These are phyloP conservation scores for Penicillium soppii DNA, from an alignment of 495 filamentous ascomycete species.

Conservation along the genomic window DNA sequence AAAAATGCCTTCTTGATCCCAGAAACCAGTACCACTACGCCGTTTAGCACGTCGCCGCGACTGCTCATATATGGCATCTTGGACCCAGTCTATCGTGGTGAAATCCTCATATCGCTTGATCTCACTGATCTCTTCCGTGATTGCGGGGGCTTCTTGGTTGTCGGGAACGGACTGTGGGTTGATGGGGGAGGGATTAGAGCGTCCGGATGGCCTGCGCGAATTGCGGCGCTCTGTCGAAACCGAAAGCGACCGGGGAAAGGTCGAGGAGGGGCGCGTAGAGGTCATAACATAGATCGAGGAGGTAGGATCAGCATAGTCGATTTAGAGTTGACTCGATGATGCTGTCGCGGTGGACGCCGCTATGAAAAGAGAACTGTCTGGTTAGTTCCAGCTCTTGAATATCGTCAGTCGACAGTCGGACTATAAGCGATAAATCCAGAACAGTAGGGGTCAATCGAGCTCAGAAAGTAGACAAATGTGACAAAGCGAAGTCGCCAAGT, in stretches of 20 bases:
- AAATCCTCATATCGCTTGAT: slow-evolving; percentile 98
- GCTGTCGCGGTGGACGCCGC: slow-evolving; percentile 13
- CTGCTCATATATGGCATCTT: slow-evolving; percentile 93
- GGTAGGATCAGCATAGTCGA: slow-evolving; percentile 36
- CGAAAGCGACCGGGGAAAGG: slow-evolving; percentile 58
- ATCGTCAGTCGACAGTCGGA: not conserved
- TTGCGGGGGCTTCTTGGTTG: slow-evolving; percentile 53
- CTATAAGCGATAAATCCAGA: not conserved
- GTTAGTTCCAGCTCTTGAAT: not conserved
- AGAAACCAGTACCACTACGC: slow-evolving; percentile 71
- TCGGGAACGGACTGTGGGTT: slow-evolving; percentile 47
- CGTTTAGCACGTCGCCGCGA: slow-evolving; percentile 72
- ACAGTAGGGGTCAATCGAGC: slow-evolving; percentile 8
- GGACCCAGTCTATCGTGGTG: slow-evolving; percentile 99
- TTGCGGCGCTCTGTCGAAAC: slow-evolving; percentile 50
- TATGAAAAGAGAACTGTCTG: not conserved
- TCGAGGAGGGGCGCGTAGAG: slow-evolving; percentile 57
- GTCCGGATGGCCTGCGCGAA: slow-evolving; percentile 70
- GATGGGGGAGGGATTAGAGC: slow-evolving; percentile 62
- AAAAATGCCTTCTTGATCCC: slow-evolving; percentile 65
- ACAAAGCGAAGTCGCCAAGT: slow-evolving; percentile 25
- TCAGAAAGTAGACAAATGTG: slow-evolving; percentile 14
- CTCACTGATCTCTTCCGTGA: slow-evolving; percentile 93
- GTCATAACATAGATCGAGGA: slow-evolving; percentile 57
- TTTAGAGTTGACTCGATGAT: slow-evolving; percentile 16